Evolutionary conservation across 306 rosid genomes (phyloP), one percentile per base, ranked within the genome.

Genomic region (Acacia crassicarpa): DNA sequence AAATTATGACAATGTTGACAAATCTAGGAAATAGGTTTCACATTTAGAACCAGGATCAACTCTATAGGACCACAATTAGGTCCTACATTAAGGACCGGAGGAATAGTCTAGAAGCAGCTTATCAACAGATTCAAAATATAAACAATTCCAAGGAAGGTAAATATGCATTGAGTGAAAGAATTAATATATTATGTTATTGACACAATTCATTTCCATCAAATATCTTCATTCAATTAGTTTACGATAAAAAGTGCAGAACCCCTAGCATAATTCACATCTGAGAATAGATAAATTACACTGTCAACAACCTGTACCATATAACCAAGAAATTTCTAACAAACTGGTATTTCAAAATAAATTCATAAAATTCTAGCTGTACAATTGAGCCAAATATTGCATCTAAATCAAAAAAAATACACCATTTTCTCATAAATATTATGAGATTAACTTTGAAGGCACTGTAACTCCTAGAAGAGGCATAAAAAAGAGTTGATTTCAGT

Each of bases 311-410:
- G 58, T 80, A 17, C 30, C 73, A 77, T n/a, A 65, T 16, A 68
- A 69, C 40, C 7, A 68, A 78, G 46, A 81, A 72, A 61, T 53
- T 67, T 78, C 45, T 45, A 56, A 27, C 72, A 40, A 81, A 51
- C 75, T 56, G 14, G 53, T 43, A 35, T 25, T 68, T 46, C 76
- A 46, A 56, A 11, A 77, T 68, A 59, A 16, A 80, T 80, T 32
- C 67, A 10, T 27, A 77, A 71, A 59, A 59, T 67, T 38, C 11
- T 79, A 35, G 16, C 86, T 87, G 74, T 87, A 87, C 87, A 87
- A 65, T 68, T 81, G 63, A 17, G 77, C 32, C 70, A 59, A 13
- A 75, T 58, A 49, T 74, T 8, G 80, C 44, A 73, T 77, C 75
- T 71, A 77, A 41, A 51, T 12, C 9, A 4, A 62, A 25, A 1